These are phyloP conservation scores for Kazachstania martiniae DNA, from an alignment of 805 yeast genomes.

Conservation along the genomic window DNA sequence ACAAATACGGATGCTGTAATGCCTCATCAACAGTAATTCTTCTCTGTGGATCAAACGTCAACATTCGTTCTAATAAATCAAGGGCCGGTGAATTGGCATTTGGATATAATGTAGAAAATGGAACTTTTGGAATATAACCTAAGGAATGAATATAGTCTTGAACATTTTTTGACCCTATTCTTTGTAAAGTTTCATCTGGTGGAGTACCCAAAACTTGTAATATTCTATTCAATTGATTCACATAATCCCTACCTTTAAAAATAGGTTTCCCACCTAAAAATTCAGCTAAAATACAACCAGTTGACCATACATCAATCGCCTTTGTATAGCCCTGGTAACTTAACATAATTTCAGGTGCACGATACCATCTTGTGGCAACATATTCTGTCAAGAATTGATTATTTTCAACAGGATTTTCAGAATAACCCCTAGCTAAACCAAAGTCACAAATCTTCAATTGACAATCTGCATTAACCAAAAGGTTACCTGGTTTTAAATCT, in stretches of 20 bases:
- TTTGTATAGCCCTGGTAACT: constrained; percentile 90
- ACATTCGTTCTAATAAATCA: constrained; percentile 65
- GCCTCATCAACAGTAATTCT: constrained; percentile 87
- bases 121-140: constrained; percentile 72
- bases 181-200: constrained; percentile 50
- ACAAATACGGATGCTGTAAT: constrained; percentile 74
- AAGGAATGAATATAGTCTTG: constrained; percentile 83
- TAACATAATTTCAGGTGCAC: constrained; percentile 97
- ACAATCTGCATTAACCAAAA: constrained; percentile 91
- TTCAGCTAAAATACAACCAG: constrained; percentile 94
- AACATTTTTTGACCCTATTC: constrained; percentile 79
- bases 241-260: constrained; percentile 92
- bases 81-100: constrained; percentile 79
- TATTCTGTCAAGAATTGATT: constrained; percentile 95
- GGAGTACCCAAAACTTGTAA: constrained; percentile 89
- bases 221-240: constrained; percentile 86
- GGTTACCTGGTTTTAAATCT: constrained; percentile 88
- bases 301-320: constrained; percentile 97
- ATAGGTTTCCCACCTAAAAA: constrained; percentile 82
- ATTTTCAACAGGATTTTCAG: constrained; percentile 70
- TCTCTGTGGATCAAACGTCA: constrained; percentile 76
- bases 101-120: constrained; percentile 65
- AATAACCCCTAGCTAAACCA: constrained; percentile 88
- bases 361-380: constrained; percentile 97
- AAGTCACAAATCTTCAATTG: constrained; percentile 94